Base-by-base conservation (phyloP, 305 asterid genomes). In the Salvia sclarea region DNA sequence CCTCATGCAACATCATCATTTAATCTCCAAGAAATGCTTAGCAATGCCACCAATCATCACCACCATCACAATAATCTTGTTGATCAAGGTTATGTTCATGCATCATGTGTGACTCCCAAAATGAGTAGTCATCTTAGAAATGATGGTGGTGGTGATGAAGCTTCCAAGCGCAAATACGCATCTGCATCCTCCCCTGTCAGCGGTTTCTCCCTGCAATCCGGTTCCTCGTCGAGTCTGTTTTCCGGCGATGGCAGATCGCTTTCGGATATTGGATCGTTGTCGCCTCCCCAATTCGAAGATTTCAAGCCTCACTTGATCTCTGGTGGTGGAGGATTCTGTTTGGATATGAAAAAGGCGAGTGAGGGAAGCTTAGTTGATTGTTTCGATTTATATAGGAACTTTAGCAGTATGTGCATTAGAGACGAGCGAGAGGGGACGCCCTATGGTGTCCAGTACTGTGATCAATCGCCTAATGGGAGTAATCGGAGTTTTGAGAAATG, bases 1-100 rank as follows among this genome's bases (percentile, higher is more conserved):
- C 95, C 96, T 70, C 90, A 80, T 65, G 98, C 81, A 68, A 83
- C 88, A 68, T 78, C 95, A 67, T 80, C 90, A 48, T 56, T 68
- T 35, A 78, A 70, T 47, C 70, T 68, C 16, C 84, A 77, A 45
- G 75, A 69, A 44, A 72, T 75, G 64, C 64, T 70, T 17, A 59
- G 65, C 78, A 74, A 64, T 57, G 74, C 37, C 69, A 50, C 55
- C 56, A 37, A 20, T 25, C 80, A 77, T 57, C 82, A 74, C 54
- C 70, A 48, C 3, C 77, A 69, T 9, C 70, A 79, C 38, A 64
- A 6, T 66, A 72, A 70, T 68, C 69, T 67, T 70, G 76, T 54
- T 63, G 85, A 67, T 74, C 73, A 64, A 33, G 78, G 67, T 61
- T 40, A 68, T 60, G 70, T 58, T 74, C 79, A 82, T 69, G 84